Percentiles rank a stretch among this genome's conserved stretches.
phyloP scores from a whole-genome alignment of 2,329 filamentous ascomycete species.

The Ophiostoma piceae region DNA sequence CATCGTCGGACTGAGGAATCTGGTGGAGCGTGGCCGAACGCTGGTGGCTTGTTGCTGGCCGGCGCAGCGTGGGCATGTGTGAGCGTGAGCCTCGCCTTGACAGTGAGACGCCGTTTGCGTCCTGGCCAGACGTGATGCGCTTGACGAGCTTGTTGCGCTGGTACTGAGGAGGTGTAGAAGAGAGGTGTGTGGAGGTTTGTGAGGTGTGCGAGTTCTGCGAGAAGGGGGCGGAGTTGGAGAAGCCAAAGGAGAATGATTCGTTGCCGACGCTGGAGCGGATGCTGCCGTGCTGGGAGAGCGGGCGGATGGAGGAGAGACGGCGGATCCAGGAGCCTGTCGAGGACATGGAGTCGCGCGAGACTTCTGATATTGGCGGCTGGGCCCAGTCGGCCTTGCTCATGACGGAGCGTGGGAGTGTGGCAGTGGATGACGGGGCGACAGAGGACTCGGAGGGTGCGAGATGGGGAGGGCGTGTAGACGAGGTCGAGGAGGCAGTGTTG shows the following conservation, averaged over 20 bases:
- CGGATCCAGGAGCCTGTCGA: slow-evolving; percentile 67
- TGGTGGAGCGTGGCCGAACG: slow-evolving; percentile 65
- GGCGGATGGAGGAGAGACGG: slow-evolving; percentile 65
- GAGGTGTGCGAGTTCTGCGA: slow-evolving; percentile 43
- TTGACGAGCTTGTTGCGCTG: slow-evolving; percentile 75
- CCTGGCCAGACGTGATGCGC: slow-evolving; percentile 55
- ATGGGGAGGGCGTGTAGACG: slow-evolving; percentile 21
- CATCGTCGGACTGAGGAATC: slow-evolving; percentile 29
- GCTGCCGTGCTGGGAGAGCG: slow-evolving; percentile 60
- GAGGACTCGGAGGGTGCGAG: slow-evolving; percentile 25
- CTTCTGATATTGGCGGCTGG: slow-evolving; percentile 39
- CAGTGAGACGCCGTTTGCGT: slow-evolving; percentile 25
- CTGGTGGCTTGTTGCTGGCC: slow-evolving; percentile 75
- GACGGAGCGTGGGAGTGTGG: slow-evolving; percentile 34
- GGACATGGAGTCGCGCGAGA: slow-evolving; percentile 46
- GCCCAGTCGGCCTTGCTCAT: slow-evolving; percentile 38
- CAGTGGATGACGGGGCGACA: slow-evolving; percentile 31
- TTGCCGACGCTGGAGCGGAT: slow-evolving; percentile 59
- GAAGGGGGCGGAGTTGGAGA: slow-evolving; percentile 54
- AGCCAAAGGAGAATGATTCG: slow-evolving; percentile 59
- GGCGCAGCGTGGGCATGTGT: slow-evolving; percentile 60
- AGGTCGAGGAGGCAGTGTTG: slow-evolving; percentile 27
- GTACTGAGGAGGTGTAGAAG: slow-evolving; percentile 37
- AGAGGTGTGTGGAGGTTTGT: slow-evolving; percentile 40
- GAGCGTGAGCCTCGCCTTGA: slow-evolving; percentile 50